phyloP scores from a whole-genome alignment of 805 yeast species.

The Lipomyces chichibuensis region DNA sequence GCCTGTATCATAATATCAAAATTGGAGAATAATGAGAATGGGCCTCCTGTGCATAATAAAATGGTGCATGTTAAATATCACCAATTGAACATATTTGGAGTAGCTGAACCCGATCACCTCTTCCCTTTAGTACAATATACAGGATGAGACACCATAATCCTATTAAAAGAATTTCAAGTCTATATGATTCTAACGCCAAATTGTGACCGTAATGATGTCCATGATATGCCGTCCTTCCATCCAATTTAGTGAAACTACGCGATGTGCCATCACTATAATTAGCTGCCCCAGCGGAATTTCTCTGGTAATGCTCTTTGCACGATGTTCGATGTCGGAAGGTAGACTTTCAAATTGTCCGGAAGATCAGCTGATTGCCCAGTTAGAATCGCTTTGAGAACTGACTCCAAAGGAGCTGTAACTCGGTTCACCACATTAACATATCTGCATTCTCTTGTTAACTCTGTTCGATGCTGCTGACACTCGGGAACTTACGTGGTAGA shows the following conservation, averaged over 20 bases:
- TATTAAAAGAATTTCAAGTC: neutral
- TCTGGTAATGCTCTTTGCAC: slow-evolving; percentile 26
- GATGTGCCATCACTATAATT: neutral
- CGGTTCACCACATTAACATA: slow-evolving; percentile 52
- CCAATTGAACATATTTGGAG: neutral
- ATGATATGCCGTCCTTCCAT: neutral
- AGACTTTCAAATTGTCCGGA: slow-evolving; percentile 33
- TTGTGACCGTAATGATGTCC: neutral
- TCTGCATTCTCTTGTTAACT: slow-evolving; percentile 37
- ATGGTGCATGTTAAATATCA: neutral
- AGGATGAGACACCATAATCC: neutral
- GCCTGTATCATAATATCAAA: neutral
- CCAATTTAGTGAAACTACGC: neutral
- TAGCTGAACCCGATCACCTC: neutral
- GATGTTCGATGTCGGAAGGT: slow-evolving; percentile 23
- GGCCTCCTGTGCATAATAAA: slow-evolving; percentile 4
- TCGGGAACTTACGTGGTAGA: slow-evolving; percentile 18
- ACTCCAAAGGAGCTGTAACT: slow-evolving; percentile 54
- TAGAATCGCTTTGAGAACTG: slow-evolving; percentile 67
- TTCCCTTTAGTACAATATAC: neutral
- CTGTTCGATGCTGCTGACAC: neutral
- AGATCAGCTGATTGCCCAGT: slow-evolving; percentile 52
- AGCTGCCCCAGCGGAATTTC: slow-evolving; percentile 28
- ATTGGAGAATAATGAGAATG: slow-evolving; percentile 4
- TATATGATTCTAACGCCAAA: neutral